Conservation (phyloP, 2,329 filamentous ascomycete genomes). For the Nannizziopsis arthrosporioides region DNA sequence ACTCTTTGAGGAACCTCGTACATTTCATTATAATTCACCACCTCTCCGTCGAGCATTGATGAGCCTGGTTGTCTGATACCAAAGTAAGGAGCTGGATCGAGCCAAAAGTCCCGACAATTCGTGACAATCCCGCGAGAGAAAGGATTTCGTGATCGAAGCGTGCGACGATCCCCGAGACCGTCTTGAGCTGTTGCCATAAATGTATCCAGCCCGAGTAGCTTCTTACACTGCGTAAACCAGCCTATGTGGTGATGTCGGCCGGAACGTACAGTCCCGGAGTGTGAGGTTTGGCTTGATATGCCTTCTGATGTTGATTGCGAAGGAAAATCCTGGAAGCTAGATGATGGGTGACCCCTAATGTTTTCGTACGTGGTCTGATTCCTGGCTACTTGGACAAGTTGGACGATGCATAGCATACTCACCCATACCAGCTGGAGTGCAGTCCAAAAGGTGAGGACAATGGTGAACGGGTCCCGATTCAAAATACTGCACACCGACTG, state of each 20-base stretch:
- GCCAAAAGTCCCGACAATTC: constrained; percentile 96
- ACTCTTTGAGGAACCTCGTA: constrained; percentile 73
- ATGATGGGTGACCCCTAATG: constrained; percentile 63
- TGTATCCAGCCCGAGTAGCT: constrained; percentile 78
- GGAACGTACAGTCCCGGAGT: constrained; percentile 44
- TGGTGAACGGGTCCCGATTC: constrained; percentile 71
- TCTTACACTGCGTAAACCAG: constrained; percentile 67
- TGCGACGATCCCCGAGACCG: constrained; percentile 45
- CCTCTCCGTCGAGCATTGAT: constrained; percentile 64
- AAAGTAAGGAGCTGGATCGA: constrained; percentile 73
- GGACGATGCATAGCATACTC: constrained; percentile 89
- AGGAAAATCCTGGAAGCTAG: constrained; percentile 42
- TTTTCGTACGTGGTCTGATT: constrained; percentile 95
- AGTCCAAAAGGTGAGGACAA: constrained; percentile 68
- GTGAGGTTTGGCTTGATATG: constrained; percentile 52
- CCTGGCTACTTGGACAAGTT: constrained; percentile 80
- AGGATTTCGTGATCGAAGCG: constrained; percentile 56
- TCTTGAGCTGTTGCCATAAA: constrained; percentile 84
- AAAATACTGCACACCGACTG: constrained; percentile 61
- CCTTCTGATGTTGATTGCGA: constrained; percentile 46
- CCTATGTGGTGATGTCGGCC: constrained; percentile 41
- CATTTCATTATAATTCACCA: constrained; percentile 76
- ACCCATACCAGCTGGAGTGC: constrained; percentile 86
- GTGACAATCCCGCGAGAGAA: constrained; percentile 72
- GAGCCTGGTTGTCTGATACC: constrained; percentile 60